phyloP scores from a whole-genome alignment of 805 yeast genomes.

The Kodamaea kaohsiungensis region DNA sequence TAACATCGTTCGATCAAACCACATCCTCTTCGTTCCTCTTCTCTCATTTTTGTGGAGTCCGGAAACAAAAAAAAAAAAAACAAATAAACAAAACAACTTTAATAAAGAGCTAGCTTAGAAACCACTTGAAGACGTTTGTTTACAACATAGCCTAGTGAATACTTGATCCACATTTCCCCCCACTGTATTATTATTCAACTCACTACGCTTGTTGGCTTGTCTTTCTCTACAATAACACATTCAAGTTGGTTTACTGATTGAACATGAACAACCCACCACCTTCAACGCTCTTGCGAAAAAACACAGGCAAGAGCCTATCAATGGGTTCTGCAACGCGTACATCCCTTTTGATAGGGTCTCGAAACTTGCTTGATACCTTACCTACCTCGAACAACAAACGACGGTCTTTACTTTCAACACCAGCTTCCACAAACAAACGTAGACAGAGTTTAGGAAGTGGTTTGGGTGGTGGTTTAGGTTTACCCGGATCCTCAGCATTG shows the following conservation, averaged over 20 bases:
- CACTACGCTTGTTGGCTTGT: not conserved
- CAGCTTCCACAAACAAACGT: conserved; percentile 32
- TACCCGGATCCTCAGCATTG: conserved; percentile 1
- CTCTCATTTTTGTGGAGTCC: not conserved
- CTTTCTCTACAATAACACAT: not conserved
- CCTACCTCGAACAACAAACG: conserved; percentile 19
- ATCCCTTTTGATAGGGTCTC: conserved; percentile 19
- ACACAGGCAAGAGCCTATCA: conserved; percentile 20
- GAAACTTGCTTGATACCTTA: conserved; percentile 16
- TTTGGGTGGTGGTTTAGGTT: conserved; percentile 3
- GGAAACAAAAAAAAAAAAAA: not conserved
- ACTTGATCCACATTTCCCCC: not conserved
- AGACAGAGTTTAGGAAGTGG: conserved; percentile 20
- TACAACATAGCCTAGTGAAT: not conserved
- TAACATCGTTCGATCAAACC: not conserved
- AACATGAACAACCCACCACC: conserved; percentile 9
- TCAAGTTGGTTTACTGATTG: not conserved
- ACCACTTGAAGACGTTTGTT: not conserved
- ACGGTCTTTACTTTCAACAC: conserved; percentile 33
- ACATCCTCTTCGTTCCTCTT: not conserved
- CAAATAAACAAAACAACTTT: not conserved
- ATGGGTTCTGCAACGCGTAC: conserved; percentile 24
- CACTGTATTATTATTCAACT: not conserved
- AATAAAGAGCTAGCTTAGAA: not conserved
- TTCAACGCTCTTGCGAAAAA: conserved; percentile 15